These are phyloP conservation scores for Asterophora lycoperdoides DNA, from an alignment of 768 basidiomycete species.

Conservation along the genomic window DNA sequence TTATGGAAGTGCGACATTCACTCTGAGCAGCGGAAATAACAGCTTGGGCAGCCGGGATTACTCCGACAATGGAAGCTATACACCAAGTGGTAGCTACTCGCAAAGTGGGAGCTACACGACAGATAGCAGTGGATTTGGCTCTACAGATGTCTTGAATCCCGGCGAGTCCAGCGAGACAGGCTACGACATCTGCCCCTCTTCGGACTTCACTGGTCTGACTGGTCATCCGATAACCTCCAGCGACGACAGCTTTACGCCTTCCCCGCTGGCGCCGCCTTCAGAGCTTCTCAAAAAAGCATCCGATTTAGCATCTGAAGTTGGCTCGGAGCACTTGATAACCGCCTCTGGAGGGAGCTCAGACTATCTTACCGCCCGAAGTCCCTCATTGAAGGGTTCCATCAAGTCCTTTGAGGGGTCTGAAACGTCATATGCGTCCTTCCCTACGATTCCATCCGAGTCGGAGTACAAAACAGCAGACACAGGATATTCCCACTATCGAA, in stretches of 20 bases:
- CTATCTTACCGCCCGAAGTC: constrained; percentile 40
- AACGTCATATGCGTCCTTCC: constrained; percentile 53
- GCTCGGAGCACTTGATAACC: constrained; percentile 39
- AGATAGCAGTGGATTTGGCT: too few relatives aligned
- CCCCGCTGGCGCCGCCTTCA: constrained; percentile 27
- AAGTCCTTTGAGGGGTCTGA: constrained; percentile 40
- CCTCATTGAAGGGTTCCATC: constrained; percentile 45
- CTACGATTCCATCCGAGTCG: constrained; percentile 54
- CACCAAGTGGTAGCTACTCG: constrained; percentile 15
- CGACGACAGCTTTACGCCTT: constrained; percentile 29
- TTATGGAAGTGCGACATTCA: constrained; percentile 26
- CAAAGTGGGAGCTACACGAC: constrained; percentile 16
- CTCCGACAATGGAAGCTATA: constrained; percentile 13
- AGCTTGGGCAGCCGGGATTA: constrained; percentile 9
- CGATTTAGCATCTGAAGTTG: constrained; percentile 24
- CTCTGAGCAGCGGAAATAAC: constrained; percentile 15
- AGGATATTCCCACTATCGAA: constrained; percentile 26
- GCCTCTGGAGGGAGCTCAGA: constrained; percentile 49
- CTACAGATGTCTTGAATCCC: constrained; percentile 29
- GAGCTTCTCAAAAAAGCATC: constrained; percentile 12
- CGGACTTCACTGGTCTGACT: constrained; percentile 43
- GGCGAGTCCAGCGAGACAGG: constrained; percentile 45
- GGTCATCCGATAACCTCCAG: constrained; percentile 28
- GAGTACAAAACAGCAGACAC: constrained; percentile 32
- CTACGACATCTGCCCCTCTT: constrained; percentile 50